A percentile compares a stretch with the other conserved stretches of the same genome.
Conservation (phyloP, 106 monocot genomes). For the Dendrobium catenatum region DNA sequence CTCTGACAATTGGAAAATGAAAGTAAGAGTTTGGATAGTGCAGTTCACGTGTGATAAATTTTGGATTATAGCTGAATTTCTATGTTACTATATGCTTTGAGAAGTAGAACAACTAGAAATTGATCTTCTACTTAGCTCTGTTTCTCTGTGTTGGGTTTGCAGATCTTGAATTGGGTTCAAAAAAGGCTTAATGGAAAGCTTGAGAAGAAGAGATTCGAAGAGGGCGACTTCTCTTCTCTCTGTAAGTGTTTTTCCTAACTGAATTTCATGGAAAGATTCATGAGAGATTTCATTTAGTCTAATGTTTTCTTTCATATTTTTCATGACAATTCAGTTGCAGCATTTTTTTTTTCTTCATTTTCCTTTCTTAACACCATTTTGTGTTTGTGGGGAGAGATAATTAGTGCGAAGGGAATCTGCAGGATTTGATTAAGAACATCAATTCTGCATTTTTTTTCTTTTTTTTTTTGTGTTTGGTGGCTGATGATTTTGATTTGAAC, state of each 20-base stretch:
- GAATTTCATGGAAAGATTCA: neutral
- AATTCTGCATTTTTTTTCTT: neutral
- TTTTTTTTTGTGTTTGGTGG: no score
- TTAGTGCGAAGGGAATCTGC: neutral
- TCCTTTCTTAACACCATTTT: neutral
- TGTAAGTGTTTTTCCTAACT: neutral
- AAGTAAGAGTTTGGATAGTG: neutral
- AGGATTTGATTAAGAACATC: neutral
- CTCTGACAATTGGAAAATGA: neutral
- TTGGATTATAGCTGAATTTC: no score
- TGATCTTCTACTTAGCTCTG: neutral
- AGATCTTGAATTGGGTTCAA: slow-evolving; percentile 4
- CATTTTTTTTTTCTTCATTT: no score
- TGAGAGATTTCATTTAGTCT: neutral
- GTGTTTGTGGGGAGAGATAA: neutral
- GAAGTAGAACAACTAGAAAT: neutral
- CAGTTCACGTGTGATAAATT: neutral
- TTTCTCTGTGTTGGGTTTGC: neutral
- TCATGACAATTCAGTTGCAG: no score
- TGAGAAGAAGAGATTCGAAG: neutral
- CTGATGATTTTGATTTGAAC: no score
- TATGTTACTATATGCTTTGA: neutral
- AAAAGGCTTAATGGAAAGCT: neutral
- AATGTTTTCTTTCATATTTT: neutral
- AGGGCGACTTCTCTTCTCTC: neutral